Evolutionary conservation across 2,329 filamentous ascomycete genomes (phyloP), one percentile per base, ranked within the genome.

Genomic region (Diaporthe aspalathi): DNA sequence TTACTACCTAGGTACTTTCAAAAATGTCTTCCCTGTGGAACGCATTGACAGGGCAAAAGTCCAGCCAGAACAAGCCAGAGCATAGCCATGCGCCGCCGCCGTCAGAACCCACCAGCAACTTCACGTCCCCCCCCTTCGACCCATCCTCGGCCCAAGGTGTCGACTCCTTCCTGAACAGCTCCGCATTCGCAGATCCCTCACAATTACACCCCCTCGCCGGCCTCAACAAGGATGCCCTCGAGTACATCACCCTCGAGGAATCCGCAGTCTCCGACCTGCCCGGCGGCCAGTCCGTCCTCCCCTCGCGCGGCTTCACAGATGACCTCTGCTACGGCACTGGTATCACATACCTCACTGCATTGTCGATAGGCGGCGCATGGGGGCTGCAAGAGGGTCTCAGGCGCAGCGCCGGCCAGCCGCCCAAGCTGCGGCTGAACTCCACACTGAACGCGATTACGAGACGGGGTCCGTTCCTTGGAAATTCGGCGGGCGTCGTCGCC

Each of bases 291-390:
- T 97, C 95, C 53, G 92, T 95, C 68, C 89, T 99, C 68, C 96
- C 97, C 53, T 98, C 95, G 70, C 92, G 96, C 81, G 96, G 96
- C 80, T 99, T 97, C 91, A 97, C 95, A 73, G 96, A 99, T 80
- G 96, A 99, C 82, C 90, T 99, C 72, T 98, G 96, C 84, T 99
- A 99, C 82, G 96, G 97, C 79, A 97, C 96, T 27, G 96, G 96
- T 77, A 91, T 95, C 74, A 97, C 94, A 79, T 99, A 99, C 81
- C 87, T 99, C 73, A 86, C 93, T n/a, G 96, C 93, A 8, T 86
- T 99, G 77, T 89, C 92, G 50, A 80, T 97, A 75, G 96, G 96
- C 81, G 96, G 96, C 76, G 91, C 90, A 70, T 98, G 95, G 95
- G 96, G 96, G 73, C 82, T 99, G 76, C 92, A 93, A 75, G 96